A percentile compares a stretch with the other conserved stretches of the same genome.
Evolutionary conservation across 208 protist species (phyloP).

Genomic region (Leishmania gerbilli): DNA sequence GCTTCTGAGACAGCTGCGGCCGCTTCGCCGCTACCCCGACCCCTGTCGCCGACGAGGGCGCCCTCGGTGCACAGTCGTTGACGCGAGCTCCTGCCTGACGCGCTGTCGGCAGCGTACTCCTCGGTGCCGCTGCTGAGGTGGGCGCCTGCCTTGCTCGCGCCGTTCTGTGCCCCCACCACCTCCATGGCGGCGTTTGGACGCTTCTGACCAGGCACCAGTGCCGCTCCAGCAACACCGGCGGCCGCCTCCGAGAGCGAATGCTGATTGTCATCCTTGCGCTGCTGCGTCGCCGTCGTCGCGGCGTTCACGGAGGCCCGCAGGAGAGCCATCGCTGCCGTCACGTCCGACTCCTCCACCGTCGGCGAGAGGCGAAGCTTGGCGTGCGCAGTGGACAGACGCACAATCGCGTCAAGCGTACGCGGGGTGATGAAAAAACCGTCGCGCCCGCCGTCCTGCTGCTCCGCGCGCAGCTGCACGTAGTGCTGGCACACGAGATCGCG

Average conservation of each 20-base stretch:
- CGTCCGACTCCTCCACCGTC: constrained; percentile 85
- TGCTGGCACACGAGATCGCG: constrained; percentile 81
- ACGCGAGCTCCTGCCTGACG: background rate
- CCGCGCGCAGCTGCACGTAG: constrained; percentile 92
- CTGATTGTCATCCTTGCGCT: constrained; percentile 70
- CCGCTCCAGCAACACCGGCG: background rate
- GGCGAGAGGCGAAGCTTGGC: constrained; percentile 93
- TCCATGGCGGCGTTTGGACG: constrained; percentile 20
- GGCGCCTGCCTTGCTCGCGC: background rate
- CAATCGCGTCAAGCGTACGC: constrained; percentile 97
- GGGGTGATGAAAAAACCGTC: constrained; percentile 94
- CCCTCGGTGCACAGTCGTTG: background rate
- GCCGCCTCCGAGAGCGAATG: constrained; percentile 38
- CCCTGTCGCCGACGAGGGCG: background rate
- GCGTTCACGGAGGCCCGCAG: constrained; percentile 84
- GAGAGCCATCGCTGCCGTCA: constrained; percentile 85
- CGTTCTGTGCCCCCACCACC: background rate
- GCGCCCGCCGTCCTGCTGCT: constrained; percentile 70
- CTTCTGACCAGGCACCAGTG: constrained; percentile 19
- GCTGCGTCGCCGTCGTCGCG: constrained; percentile 63
- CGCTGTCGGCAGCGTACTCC: background rate
- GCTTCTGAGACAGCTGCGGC: background rate
- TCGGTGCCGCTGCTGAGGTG: background rate
- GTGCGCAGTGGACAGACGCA: constrained; percentile 95
- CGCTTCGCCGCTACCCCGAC: background rate